Percentiles rank a stretch among this genome's conserved stretches.
These are phyloP conservation scores for Plasmodium vivax DNA, from an alignment of 169 alveolate species.

Conservation along the genomic window DNA sequence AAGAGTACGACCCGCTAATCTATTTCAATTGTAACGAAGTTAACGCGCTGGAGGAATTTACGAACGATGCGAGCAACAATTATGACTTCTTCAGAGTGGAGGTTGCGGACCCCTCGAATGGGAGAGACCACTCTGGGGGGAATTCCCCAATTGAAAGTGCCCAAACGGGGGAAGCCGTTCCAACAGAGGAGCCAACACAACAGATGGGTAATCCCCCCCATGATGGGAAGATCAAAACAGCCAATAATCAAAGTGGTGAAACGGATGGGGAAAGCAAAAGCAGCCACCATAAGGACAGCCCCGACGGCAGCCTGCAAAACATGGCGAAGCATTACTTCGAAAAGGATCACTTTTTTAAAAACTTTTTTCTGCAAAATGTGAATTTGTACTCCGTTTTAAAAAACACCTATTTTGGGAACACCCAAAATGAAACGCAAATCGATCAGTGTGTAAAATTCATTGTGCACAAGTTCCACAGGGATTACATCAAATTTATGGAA, in stretches of 20 bases:
- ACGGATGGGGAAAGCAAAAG: not conserved
- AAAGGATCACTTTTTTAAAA: conserved; percentile 10
- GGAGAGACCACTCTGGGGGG: not conserved
- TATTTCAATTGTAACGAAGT: conserved; percentile 39
- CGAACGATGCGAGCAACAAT: not conserved
- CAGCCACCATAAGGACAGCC: not conserved
- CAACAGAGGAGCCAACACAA: not conserved
- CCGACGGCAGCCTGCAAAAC: not conserved
- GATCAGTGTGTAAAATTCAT: conserved; percentile 4
- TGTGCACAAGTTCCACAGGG: conserved; percentile 5
- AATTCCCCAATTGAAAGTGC: not conserved
- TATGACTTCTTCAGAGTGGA: conserved; percentile 7
- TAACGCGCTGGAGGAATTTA: not conserved
- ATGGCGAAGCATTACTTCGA: conserved; percentile 46
- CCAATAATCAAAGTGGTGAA: not conserved
- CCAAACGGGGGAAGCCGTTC: not conserved
- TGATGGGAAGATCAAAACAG: not conserved
- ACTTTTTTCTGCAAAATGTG: conserved; percentile 28
- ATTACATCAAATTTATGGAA: conserved; percentile 15
- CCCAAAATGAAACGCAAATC: not conserved
- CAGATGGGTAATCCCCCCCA: not conserved
- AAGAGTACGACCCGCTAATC: conserved; percentile 29
- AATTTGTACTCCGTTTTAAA: conserved; percentile 42
- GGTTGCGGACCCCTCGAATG: not conserved
- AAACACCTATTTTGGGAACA: conserved; percentile 18